Evolutionary conservation across 2,329 filamentous ascomycete species (phyloP), one percentile per base, ranked within the genome.

Genomic region (Metarhizium guizhouense): DNA sequence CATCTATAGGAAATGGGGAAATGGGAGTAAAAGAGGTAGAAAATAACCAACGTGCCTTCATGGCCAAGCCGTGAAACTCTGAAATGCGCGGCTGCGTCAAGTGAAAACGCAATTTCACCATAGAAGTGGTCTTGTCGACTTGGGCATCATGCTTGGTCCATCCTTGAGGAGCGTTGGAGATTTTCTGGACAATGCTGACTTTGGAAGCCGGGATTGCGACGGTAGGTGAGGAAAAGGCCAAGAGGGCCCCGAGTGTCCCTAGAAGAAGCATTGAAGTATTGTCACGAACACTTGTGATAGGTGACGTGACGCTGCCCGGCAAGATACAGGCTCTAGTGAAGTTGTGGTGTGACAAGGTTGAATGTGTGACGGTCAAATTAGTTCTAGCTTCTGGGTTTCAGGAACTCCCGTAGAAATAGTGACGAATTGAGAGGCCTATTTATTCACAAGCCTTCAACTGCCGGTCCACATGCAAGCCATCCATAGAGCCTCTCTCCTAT

Each of bases 1-100:
- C 18, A 20, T 34, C 6, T 34, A 7, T 7, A 11, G 32, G 32
- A 11, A 25, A 25, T 25, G 25, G 25, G 25, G 25, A 25, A 25
- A 25, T 25, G 25, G 25, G 25, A 25, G 25, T 25, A 4, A 25
- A 25, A 25, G 25, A 25, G 4, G 25, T 4, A 25, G 25, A 25
- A 25, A 25, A 25, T 25, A 25, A 25, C 25, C 32, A 34, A 42
- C 32, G 30, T n/a, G 54, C 55, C 47, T 51, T 56, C 7, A 43
- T 38, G 29, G 55, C 55, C 10, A 53, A 45, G 8, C 54, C n/a
- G 20, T 56, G 42, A 42, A 56, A 54, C 8, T 56, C 55, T 5
- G 36, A 30, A 2, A 56, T 54, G 10, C 55, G 45, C 14, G 55
- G 55, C 51, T 56, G 55, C 47, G 51, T 25, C 32, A 56, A n/a